phyloP scores from a whole-genome alignment of 495 filamentous ascomycete genomes.

The Lasiosphaeris hirsuta region DNA sequence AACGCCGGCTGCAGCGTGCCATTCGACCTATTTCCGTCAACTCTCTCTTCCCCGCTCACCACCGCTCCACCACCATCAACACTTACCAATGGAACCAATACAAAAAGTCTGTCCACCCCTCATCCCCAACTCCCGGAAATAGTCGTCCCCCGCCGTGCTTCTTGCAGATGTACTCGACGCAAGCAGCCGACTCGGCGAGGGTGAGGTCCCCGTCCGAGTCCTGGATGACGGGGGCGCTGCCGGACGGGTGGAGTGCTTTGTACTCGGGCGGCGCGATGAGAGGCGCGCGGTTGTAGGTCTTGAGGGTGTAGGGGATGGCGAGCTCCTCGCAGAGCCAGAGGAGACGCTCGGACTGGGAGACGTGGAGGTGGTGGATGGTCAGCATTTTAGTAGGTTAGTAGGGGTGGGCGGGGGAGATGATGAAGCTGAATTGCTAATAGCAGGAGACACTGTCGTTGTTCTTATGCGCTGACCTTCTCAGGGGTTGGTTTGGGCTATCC shows the following conservation, averaged over 20 bases:
- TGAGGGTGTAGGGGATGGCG: slow-evolving; percentile 48
- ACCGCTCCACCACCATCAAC: no score
- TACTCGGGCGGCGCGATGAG: slow-evolving; percentile 52
- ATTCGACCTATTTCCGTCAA: slow-evolving; percentile 34
- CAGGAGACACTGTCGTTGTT: no score
- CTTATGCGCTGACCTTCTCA: no score
- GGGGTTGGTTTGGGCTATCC: no score
- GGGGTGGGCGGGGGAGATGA: no score
- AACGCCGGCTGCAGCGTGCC: slow-evolving; percentile 48
- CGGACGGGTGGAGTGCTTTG: slow-evolving; percentile 49
- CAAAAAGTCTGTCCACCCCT: slow-evolving; percentile 52
- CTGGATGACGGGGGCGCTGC: slow-evolving; percentile 55
- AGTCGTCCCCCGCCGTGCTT: slow-evolving; percentile 48
- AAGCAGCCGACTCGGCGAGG: slow-evolving; percentile 54
- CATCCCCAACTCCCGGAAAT: slow-evolving; percentile 36
- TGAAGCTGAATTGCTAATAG: background rate
- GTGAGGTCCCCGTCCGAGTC: slow-evolving; percentile 41
- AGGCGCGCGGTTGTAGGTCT: slow-evolving; percentile 49
- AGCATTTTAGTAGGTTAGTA: slow-evolving; percentile 34
- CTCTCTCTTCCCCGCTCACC: no score
- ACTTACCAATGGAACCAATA: slow-evolving; percentile 59
- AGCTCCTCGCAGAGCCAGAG: slow-evolving; percentile 65
- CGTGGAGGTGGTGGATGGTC: slow-evolving; percentile 56
- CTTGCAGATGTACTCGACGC: slow-evolving; percentile 55
- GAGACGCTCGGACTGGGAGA: slow-evolving; percentile 59